Evolutionary conservation across 352 stramenopile genomes (phyloP).

Genomic region (Phytophthora europaea): DNA sequence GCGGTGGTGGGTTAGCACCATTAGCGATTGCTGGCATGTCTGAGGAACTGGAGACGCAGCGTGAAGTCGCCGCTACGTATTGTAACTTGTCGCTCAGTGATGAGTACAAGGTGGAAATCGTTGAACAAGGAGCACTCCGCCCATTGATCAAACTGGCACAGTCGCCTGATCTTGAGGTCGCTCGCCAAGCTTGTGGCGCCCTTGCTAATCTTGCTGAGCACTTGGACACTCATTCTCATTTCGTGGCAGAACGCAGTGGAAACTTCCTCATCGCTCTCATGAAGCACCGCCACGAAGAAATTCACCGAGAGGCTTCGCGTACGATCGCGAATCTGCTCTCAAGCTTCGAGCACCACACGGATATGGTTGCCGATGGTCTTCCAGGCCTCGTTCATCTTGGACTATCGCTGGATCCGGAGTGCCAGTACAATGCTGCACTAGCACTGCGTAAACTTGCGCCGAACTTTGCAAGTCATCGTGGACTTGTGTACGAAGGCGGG

Average conservation of each 20-base stretch:
- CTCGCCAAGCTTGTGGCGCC: constrained; percentile 92
- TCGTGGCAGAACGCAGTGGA: constrained; percentile 80
- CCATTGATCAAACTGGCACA: constrained; percentile 89
- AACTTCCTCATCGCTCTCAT: constrained; percentile 84
- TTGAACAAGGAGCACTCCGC: constrained; percentile 78
- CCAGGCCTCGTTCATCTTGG: constrained; percentile 93
- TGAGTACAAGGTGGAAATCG: constrained; percentile 93
- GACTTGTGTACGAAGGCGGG: constrained; percentile 89
- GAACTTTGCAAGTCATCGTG: constrained; percentile 91
- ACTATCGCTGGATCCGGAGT: constrained; percentile 91
- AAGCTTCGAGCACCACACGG: constrained; percentile 91
- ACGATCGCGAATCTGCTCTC: constrained; percentile 96
- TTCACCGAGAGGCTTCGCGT: constrained; percentile 94
- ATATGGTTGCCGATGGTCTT: constrained; percentile 93
- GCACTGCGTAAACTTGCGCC: constrained; percentile 95
- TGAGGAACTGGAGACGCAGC: constrained; percentile 94
- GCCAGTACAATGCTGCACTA: constrained; percentile 96
- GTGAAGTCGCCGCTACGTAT: constrained; percentile 94
- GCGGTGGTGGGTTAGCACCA: constrained; percentile 83
- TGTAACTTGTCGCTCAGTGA: constrained; percentile 95
- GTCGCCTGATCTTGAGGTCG: constrained; percentile 93
- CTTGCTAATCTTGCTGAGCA: constrained; percentile 97
- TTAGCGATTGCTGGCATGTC: constrained; percentile 89
- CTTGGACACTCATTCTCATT: constrained; percentile 93
- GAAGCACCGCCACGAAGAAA: constrained; percentile 89